Evolutionary conservation across 148 eudicot genomes (phyloP).

Genomic region (Cornus suecica): DNA sequence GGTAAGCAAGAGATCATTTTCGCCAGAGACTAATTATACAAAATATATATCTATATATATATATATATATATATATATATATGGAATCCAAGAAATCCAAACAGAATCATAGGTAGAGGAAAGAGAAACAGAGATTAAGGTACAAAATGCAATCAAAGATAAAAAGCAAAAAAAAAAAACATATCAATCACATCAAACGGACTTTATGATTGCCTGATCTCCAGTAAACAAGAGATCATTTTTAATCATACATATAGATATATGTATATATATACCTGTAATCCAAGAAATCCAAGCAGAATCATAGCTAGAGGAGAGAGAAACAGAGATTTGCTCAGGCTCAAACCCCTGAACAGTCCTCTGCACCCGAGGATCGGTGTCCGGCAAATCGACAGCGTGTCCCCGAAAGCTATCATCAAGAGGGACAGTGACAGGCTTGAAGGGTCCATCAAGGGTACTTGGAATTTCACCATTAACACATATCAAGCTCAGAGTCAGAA

Average conservation of each 20-base stretch:
- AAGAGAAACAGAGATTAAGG: too few species aligned
- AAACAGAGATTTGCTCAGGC: conserved; percentile 86
- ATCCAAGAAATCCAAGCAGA: conserved; percentile 98
- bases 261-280: too few species aligned
- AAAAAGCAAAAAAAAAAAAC: too few species aligned
- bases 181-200: too few species aligned
- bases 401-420: conserved; percentile 69
- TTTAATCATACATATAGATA: too few species aligned
- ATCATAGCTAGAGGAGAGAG: conserved; percentile 69
- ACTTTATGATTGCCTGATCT: too few species aligned
- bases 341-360: conserved; percentile 56
- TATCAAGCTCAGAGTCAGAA: background rate
- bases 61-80: too few species aligned
- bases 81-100: conserved; percentile 97
- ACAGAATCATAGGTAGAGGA: conserved; percentile 65
- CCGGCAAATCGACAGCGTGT: conserved; percentile 73
- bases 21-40: too few species aligned
- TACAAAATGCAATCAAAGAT: too few species aligned
- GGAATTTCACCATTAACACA: conserved; percentile 32
- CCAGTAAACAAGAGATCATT: too few species aligned
- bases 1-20: too few species aligned
- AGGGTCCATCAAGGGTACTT: conserved; percentile 87
- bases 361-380: conserved; percentile 66
- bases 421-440: conserved; percentile 72
- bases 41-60: too few species aligned